Evolutionary conservation across 768 basidiomycete species (phyloP), one percentile per base, ranked within the genome.

Genomic region (Candolleomyces aberdarensis): DNA sequence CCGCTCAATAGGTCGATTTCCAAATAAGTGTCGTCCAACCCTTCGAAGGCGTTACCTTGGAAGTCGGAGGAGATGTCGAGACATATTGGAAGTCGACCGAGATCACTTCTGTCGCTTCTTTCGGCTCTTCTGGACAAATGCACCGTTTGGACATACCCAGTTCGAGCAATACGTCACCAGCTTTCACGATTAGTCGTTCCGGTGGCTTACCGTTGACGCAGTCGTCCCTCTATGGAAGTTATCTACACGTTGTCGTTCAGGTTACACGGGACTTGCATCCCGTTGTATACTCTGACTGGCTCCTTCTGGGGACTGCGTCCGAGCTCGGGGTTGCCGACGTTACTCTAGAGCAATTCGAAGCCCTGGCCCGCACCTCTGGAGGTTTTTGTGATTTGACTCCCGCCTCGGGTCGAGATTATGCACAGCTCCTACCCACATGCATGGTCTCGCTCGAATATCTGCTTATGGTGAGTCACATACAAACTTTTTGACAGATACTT

Each of bases 31-130:
- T 95, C 60, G 86, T 96, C 63, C 89, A 87, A 9, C 91, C 94
- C 0, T 98, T 98, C 75, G 86, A 88, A 60, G 94, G 92, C 3
- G 93, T 94, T 53, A 94, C 94, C 60, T 81, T 98, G 13, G 93
- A 96, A 75, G 90, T 98, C 58, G 96, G 95, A 22, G 96, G 97
- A 26, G 87, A 92, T 56, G 84, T 98, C 31, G 96, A 98, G 76
- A 99, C 96, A 0, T 99, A 99, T 72, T 99, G 97, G 97, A 98
- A 98, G 76, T 96, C 95, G 2, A 85, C 88, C 19, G 78, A 78
- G 32, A 75, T 76, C 70, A 13, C 74, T 70, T 64, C 76, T 72
- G 64, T 75, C 69, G 49, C 72, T 71, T 57, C 73, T 78, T 47
- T 75, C 26, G 71, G 73, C 62, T 56, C 39, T 56, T 70, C 74